Base-by-base conservation (phyloP, 306 rosid genomes). In the Gillenia trifoliata region DNA sequence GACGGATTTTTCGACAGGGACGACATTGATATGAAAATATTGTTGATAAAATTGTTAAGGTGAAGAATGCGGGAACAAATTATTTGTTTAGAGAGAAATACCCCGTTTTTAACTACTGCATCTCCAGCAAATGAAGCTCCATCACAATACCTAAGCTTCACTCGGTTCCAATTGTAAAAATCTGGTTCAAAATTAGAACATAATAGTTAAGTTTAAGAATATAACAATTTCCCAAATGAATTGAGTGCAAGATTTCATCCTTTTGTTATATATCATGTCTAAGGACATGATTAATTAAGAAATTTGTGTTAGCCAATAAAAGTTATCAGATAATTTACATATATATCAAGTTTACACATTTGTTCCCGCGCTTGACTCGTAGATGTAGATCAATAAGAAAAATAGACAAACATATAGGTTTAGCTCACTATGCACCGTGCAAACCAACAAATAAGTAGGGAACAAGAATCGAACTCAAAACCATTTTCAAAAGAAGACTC, bases 101-200 rank as follows among this genome's bases (percentile, higher is more conserved):
- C 28, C 66, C 66, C 90, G 40, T 87, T 90, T 43, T 70, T 61
- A 80, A 82, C 86, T 50, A 70, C 56, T 25, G 84, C 77, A 80
- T 95, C 89, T 73, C 99, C 99, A 0, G 87, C 86, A 80, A 92
- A 95, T 34, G 99, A 95, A 64, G 90, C 99, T 85, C 98, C 98
- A 79, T 95, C 99, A 68, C 99, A 95, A 36, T 92, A 92, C 83
- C 99, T 88, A 68, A 95, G 77, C 83, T 95, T 95, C 79, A 95
- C 99, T 10, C 96, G 92, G 91, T 95, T 95, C 99, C 98, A 91
- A 61, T 92, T 94, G 86, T 92, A 94, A 83, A 95, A 95, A 79
- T 95, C 97, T 95, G 93, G 73, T 60, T 31, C 68, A 86, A 10
- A 77, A 63, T 49, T 23, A 73, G 30, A 28, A 73, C 8, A 17